A percentile compares a stretch with the other conserved stretches of the same genome.
Evolutionary conservation across 192 early-diverging fungal genomes (phyloP).

Genomic region (Coemansia javaensis): DNA sequence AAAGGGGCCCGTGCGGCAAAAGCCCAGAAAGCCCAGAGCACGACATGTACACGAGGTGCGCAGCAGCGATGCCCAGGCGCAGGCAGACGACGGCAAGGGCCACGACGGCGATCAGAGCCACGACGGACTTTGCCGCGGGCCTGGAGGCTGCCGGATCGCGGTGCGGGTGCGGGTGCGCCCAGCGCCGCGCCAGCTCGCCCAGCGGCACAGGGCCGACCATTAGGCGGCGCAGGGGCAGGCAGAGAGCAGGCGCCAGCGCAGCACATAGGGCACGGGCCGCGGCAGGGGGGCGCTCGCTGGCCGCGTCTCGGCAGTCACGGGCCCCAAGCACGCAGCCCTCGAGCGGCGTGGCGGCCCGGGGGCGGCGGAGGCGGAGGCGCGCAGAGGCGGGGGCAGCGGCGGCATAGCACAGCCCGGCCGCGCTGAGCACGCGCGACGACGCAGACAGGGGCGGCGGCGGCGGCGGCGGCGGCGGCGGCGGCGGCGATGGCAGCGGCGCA

Average conservation of each 20-base stretch:
- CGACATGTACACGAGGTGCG: neutral
- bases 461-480: neutral
- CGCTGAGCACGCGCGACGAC: neutral
- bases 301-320: too few species aligned
- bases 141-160: neutral
- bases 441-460: neutral
- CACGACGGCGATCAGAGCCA: constrained; percentile 12
- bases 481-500: neutral
- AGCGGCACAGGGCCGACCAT: constrained; percentile 8
- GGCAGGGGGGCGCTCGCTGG: too few species aligned
- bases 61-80: constrained; percentile 3
- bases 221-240: constrained; percentile 38
- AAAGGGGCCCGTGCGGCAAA: too few species aligned
- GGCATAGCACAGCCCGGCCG: neutral
- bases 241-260: constrained; percentile 15
- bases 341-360: neutral
- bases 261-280: neutral
- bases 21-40: neutral
- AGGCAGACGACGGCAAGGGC: constrained; percentile 1
- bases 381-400: too few species aligned
- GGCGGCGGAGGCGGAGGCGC: neutral
- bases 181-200: neutral
- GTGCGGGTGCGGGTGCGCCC: too few species aligned
- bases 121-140: constrained; percentile 6
- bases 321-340: too few species aligned